phyloP scores from a whole-genome alignment of 352 stramenopile species.

The Pelagophyceae sp. region DNA sequence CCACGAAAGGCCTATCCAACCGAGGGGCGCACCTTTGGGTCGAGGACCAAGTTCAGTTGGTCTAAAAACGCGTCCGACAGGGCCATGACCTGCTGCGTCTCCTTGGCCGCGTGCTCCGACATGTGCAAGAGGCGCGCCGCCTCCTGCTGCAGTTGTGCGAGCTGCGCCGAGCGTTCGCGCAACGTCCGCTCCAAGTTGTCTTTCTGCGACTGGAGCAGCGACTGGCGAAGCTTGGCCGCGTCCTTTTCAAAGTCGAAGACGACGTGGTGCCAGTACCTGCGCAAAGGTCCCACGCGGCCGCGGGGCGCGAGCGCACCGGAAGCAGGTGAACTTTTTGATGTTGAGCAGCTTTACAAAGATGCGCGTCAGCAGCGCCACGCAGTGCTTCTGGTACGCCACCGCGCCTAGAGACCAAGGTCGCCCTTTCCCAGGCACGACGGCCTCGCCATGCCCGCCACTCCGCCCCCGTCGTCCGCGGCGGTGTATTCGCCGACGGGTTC shows the following conservation, averaged over 20 bases:
- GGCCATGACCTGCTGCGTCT: not conserved
- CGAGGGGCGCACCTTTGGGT: not conserved
- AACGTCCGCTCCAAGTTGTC: not conserved
- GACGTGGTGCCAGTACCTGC: constrained; percentile 1
- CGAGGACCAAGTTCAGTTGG: not conserved
- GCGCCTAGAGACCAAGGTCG: too few species aligned
- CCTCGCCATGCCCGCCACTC: too few species aligned
- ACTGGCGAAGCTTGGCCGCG: not conserved
- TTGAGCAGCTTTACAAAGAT: not conserved
- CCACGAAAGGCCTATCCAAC: not conserved
- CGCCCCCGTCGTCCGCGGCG: too few species aligned
- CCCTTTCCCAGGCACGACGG: too few species aligned
- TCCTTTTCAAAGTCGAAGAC: not conserved
- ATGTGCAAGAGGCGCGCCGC: not conserved
- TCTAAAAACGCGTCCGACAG: not conserved
- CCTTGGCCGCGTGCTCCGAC: not conserved
- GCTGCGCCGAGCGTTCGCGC: not conserved
- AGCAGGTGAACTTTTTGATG: not conserved
- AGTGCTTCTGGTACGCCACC: not conserved
- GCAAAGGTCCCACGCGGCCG: too few species aligned
- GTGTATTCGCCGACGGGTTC: too few species aligned
- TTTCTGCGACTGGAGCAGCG: not conserved
- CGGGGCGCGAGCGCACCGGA: too few species aligned
- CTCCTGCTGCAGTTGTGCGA: not conserved
- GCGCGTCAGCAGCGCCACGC: not conserved